Percentiles rank a stretch among this genome's conserved stretches.
Evolutionary conservation across 2,329 filamentous ascomycete genomes (phyloP).

Genomic region (Rutstroemia sp.): DNA sequence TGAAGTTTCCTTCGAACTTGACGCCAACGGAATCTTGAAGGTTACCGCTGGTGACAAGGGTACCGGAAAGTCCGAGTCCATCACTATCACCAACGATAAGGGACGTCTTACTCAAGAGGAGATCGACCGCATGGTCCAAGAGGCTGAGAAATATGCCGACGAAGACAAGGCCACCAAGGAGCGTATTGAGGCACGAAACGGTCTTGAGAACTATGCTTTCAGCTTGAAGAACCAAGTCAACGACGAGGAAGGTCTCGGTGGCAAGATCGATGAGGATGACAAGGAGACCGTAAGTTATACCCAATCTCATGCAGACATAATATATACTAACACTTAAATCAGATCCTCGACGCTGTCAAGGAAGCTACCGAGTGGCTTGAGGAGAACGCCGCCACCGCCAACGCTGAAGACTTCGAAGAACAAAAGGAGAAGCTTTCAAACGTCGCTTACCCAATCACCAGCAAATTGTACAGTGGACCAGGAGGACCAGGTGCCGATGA

Average conservation of each 20-base stretch:
- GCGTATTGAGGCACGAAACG: conserved; percentile 94
- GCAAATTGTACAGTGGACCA: conserved; percentile 77
- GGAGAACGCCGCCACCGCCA: conserved; percentile 80
- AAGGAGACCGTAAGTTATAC: conserved; percentile 74
- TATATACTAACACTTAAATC: conserved; percentile 34
- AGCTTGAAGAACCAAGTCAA: conserved; percentile 98
- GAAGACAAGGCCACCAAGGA: conserved; percentile 98
- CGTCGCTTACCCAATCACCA: conserved; percentile 97
- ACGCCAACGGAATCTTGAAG: conserved; percentile 97
- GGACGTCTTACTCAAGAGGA: conserved; percentile 92
- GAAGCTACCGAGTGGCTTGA: conserved; percentile 95
- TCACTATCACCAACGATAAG: conserved; percentile 99
- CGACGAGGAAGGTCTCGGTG: conserved; percentile 91
- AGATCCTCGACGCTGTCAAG: conserved; percentile 92
- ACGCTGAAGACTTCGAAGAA: conserved; percentile 94
- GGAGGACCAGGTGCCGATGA: conserved; percentile 63
- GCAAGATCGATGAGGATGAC: conserved; percentile 97
- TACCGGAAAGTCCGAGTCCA: conserved; percentile 93
- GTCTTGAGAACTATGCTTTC: conserved; percentile 98
- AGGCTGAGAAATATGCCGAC: conserved; percentile 97
- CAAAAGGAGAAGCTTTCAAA: conserved; percentile 98
- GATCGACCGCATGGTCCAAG: conserved; percentile 97
- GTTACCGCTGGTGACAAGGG: conserved; percentile 96
- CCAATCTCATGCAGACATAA: neutral
- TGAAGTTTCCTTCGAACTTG: conserved; percentile 94